Base-by-base conservation (phyloP, 148 eudicot genomes). In the Camellia lanceoleosa region DNA sequence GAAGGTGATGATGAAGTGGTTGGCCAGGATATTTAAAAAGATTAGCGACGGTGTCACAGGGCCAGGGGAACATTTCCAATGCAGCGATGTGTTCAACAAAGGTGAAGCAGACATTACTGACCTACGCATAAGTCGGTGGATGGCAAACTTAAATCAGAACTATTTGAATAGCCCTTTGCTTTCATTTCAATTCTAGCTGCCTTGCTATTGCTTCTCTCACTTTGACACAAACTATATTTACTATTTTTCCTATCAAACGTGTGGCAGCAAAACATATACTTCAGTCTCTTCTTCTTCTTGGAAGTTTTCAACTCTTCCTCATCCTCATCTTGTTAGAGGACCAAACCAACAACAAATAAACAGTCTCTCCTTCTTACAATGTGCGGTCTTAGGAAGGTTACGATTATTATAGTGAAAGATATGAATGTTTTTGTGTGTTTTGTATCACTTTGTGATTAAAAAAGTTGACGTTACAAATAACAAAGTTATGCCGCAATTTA, bases 61-160 rank as follows among this genome's bases (percentile, higher is more conserved):
- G 18, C 76, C n/a, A n/a, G 51, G 76, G 49, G 5, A 7, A 4
- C 18, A 30, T 30, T 30, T 30, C 38, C 38, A 30, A 30, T 30
- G 1, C 38, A n/a, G n/a, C 1, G 38, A 30, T 49, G 52, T 72
- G 52, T 72, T 72, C 52, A 72, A 18, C 52, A n/a, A 49, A 72
- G 52, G 11, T 72, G 54, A n/a, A 72, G 51, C 51, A 41, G 4
- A 41, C 60, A 72, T 18, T 72, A 47, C 19, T n/a, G n/a, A n/a
- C n/a, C n/a, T n/a, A 47, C 75, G 75, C 38, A 49, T 3, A 14
- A 14, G 54, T 44, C 52, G 7, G 54, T 73, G 76, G 76, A 15
- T 73, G 20, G 77, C 63, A 13, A 74, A 74, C 16, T 74, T 74
- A 7, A 74, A 49, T 62, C 55, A n/a, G 54, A 47, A 74, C 62